Percentiles rank a stretch among this genome's conserved stretches.
Conservation (phyloP, 2,329 filamentous ascomycete genomes). For the Hymenotorrendiella dingleyae region DNA sequence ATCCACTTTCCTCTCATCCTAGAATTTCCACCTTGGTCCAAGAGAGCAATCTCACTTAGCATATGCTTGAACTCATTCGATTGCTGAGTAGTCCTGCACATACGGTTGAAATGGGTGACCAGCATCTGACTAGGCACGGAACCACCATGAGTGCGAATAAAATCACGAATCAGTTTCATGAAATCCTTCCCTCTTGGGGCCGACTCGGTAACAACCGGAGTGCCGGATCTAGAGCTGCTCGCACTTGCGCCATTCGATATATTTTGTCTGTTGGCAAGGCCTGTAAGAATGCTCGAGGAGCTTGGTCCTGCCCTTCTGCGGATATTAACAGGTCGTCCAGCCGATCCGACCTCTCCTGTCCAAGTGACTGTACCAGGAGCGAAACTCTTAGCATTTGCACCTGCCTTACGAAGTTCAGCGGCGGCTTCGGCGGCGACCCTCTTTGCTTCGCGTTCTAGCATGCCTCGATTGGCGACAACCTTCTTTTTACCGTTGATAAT, state of each 20-base stretch:
- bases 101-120: conserved; percentile 83
- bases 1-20: conserved; percentile 30
- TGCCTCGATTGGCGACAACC: conserved; percentile 66
- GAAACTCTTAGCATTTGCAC: conserved; percentile 63
- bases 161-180: conserved; percentile 67
- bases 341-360: conserved; percentile 79
- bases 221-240: conserved; percentile 41
- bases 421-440: conserved; percentile 74
- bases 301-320: conserved; percentile 44
- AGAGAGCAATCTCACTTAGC: conserved; percentile 66
- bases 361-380: conserved; percentile 86
- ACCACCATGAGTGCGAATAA: conserved; percentile 71
- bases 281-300: conserved; percentile 49
- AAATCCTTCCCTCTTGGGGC: conserved; percentile 54
- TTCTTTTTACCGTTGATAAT: conserved; percentile 75
- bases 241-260: conserved; percentile 33
- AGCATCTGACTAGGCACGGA: conserved; percentile 76
- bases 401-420: conserved; percentile 65
- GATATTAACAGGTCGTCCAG: conserved; percentile 57
- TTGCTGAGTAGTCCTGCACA: conserved; percentile 62
- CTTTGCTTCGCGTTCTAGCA: conserved; percentile 77
- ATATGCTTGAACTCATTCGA: conserved; percentile 78
- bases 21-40: conserved; percentile 42
- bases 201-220: conserved; percentile 36
- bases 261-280: conserved; percentile 50